phyloP scores from a whole-genome alignment of 176 grass and related monocot genomes.

The Zoysia japonica region DNA sequence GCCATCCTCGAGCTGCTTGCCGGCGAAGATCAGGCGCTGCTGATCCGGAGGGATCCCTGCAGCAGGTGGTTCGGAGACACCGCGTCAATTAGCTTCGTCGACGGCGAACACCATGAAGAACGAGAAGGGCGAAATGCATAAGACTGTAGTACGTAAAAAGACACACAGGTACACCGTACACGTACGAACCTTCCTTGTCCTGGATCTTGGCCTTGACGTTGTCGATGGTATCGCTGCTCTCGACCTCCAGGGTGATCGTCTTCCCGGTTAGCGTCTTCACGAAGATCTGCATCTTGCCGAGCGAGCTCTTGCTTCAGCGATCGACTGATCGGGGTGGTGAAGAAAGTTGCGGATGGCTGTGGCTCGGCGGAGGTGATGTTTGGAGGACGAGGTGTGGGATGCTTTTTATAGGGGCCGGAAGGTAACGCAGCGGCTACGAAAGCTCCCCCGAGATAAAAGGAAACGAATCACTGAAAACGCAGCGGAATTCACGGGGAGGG shows the following conservation, averaged over 20 bases:
- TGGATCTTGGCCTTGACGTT: slow-evolving; percentile 83
- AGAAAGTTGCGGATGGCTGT: slow-evolving; percentile 75
- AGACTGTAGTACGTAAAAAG: too few species aligned
- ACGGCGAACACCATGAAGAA: too few species aligned
- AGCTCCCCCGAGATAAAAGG: background rate
- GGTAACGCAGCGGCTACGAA: background rate
- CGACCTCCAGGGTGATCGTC: slow-evolving; percentile 81
- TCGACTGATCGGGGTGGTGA: slow-evolving; percentile 71
- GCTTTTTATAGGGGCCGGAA: background rate
- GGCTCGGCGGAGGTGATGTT: slow-evolving; percentile 43
- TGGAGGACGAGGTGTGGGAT: background rate
- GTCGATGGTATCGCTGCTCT: slow-evolving; percentile 73
- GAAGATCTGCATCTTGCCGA: slow-evolving; percentile 55
- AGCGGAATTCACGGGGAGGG: background rate
- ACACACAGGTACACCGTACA: background rate
- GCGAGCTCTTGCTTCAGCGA: slow-evolving; percentile 12
- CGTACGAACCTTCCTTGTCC: slow-evolving; percentile 59
- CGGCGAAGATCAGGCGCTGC: slow-evolving; percentile 62
- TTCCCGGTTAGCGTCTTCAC: slow-evolving; percentile 76
- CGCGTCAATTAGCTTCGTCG: background rate
- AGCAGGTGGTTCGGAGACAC: background rate
- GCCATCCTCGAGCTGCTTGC: slow-evolving; percentile 62
- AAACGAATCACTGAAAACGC: background rate
- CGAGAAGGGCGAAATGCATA: too few species aligned
- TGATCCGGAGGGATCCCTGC: slow-evolving; percentile 53